These are phyloP conservation scores for Arthrocladium fulminans DNA, from an alignment of 2,329 filamentous ascomycete species.

Conservation along the genomic window DNA sequence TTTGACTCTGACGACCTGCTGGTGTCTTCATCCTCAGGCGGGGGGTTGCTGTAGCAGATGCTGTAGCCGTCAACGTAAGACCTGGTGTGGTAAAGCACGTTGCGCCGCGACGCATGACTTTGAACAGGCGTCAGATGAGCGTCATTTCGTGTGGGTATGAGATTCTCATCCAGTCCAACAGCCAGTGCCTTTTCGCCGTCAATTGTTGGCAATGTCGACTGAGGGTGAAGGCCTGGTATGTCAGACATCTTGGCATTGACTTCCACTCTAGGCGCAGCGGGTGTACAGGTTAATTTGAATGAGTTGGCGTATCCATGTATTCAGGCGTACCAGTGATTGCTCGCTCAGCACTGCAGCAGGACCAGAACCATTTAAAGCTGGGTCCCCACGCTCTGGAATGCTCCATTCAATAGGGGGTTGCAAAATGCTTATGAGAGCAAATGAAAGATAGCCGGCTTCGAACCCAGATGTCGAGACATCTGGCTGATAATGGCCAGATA, in stretches of 20 bases:
- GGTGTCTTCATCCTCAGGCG: constrained; percentile 9
- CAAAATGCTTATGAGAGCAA: no score
- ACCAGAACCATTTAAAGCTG: no score
- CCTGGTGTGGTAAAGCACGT: constrained; percentile 14
- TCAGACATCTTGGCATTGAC: not conserved
- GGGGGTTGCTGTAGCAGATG: constrained; percentile 13
- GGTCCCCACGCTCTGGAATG: no score
- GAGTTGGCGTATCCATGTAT: no score
- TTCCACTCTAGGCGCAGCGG: not conserved
- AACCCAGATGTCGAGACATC: no score
- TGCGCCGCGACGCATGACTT: constrained; percentile 10
- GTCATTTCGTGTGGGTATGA: not conserved
- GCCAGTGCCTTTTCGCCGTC: not conserved
- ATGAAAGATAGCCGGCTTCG: no score
- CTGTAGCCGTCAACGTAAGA: constrained; percentile 23
- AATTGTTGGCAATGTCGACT: not conserved
- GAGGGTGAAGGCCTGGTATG: not conserved
- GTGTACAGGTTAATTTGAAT: not conserved
- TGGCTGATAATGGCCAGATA: no score
- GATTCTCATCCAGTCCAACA: not conserved
- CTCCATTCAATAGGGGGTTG: no score
- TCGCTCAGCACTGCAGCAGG: no score
- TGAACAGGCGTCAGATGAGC: constrained; percentile 13
- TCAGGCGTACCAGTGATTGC: no score
- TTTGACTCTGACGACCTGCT: constrained; percentile 7